Conservation (phyloP, 2,329 filamentous ascomycete genomes). For the Botryotinia globosa region DNA sequence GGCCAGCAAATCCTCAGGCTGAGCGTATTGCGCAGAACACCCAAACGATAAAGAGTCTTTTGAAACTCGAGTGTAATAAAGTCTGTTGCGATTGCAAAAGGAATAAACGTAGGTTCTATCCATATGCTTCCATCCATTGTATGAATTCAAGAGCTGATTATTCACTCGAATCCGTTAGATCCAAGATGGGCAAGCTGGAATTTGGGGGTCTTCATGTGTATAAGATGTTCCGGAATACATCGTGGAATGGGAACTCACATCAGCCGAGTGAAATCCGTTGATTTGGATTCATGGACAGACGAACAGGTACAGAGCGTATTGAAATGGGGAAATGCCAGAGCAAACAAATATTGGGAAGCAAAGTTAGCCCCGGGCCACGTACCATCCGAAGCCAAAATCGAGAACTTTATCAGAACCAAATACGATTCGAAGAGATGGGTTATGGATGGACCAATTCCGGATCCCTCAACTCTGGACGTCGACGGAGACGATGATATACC, state of each 20-base stretch:
- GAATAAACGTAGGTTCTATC: constrained; percentile 78
- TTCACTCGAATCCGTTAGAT: constrained; percentile 52
- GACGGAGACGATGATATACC: constrained; percentile 83
- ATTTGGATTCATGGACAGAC: constrained; percentile 97
- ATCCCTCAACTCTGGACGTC: constrained; percentile 80
- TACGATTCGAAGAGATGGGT: constrained; percentile 98
- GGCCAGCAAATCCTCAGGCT: constrained; percentile 71
- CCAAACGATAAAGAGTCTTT: constrained; percentile 86
- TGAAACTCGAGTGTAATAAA: constrained; percentile 96
- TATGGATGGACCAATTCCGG: constrained; percentile 95
- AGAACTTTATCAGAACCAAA: constrained; percentile 99
- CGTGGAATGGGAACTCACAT: constrained; percentile 99
- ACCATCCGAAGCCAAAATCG: constrained; percentile 95
- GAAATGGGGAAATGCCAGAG: constrained; percentile 92
- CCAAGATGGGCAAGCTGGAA: constrained; percentile 99
- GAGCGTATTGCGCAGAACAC: constrained; percentile 92
- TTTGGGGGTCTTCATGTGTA: constrained; percentile 93
- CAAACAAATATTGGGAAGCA: constrained; percentile 98
- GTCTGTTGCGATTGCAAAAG: constrained; percentile 97
- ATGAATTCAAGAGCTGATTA: not conserved
- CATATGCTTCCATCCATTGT: not conserved
- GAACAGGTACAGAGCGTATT: constrained; percentile 93
- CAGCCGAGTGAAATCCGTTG: constrained; percentile 95
- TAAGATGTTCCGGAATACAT: constrained; percentile 97
- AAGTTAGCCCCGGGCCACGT: constrained; percentile 89